Conservation (phyloP, 2,329 filamentous ascomycete species). For the Phoma sp. region DNA sequence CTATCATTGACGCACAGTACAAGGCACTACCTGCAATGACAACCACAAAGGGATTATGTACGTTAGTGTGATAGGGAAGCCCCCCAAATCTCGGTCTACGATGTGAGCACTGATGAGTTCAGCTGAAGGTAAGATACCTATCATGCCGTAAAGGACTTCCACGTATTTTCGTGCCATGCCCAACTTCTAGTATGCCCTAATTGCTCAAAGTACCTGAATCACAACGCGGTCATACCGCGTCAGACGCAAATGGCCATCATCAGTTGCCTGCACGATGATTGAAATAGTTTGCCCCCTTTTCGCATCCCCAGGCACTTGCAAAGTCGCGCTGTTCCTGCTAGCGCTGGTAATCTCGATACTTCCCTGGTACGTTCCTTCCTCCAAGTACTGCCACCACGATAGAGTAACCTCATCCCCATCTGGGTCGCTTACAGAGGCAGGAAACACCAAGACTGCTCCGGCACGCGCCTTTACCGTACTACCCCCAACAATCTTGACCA, state of each 20-base stretch:
- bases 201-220: not conserved
- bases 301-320: not conserved
- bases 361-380: constrained; percentile 1
- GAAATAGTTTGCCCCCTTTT: not conserved
- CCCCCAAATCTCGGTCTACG: too few species aligned
- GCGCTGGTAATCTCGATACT: not conserved
- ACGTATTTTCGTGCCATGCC: too few species aligned
- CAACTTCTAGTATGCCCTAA: too few species aligned
- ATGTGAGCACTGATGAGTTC: too few species aligned
- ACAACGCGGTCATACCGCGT: not conserved
- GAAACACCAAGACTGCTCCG: not conserved
- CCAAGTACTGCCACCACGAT: constrained; percentile 13
- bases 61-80: too few species aligned
- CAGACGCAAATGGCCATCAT: not conserved
- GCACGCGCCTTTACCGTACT: not conserved
- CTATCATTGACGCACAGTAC: too few species aligned
- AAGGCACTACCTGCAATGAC: too few species aligned
- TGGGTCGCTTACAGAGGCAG: not conserved
- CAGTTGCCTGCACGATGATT: not conserved
- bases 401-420: not conserved
- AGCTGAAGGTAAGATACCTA: too few species aligned
- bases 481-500: not conserved
- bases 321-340: not conserved
- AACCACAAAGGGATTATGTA: too few species aligned
- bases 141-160: too few species aligned